Percentiles rank a stretch among this genome's conserved stretches.
Evolutionary conservation across 2,329 filamentous ascomycete species (phyloP).

Genomic region (Pseudogymnoascus sp.): DNA sequence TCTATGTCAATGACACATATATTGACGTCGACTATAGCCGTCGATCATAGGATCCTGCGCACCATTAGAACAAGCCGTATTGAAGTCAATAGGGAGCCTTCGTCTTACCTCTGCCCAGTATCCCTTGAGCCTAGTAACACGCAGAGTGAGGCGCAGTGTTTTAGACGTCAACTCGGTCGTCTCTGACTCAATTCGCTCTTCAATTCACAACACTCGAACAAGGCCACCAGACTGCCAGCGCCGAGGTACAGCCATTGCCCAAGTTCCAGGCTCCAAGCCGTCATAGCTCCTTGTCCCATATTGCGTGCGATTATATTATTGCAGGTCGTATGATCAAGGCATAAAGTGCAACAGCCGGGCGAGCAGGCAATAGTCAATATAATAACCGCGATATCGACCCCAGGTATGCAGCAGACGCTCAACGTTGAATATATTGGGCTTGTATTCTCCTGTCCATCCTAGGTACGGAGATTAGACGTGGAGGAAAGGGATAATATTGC

Average conservation of each 20-base stretch:
- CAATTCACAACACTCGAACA: background rate
- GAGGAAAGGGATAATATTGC: background rate
- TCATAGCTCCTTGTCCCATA: background rate
- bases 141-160: background rate
- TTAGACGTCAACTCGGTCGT: background rate
- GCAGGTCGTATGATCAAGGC: background rate
- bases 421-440: background rate
- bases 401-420: background rate
- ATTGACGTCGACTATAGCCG: background rate
- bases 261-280: background rate
- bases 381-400: background rate
- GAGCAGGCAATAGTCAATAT: background rate
- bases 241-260: background rate
- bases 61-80: background rate
- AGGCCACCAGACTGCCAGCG: too few species aligned
- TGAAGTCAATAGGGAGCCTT: background rate
- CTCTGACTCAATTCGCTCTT: background rate
- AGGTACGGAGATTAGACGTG: background rate
- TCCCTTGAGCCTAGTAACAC: background rate
- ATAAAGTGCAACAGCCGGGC: background rate
- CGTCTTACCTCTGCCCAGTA: background rate
- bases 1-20: background rate
- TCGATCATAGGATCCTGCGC: background rate
- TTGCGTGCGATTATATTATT: background rate
- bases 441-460: background rate